phyloP scores from a whole-genome alignment of 768 basidiomycete genomes.

The Galerina marginata region DNA sequence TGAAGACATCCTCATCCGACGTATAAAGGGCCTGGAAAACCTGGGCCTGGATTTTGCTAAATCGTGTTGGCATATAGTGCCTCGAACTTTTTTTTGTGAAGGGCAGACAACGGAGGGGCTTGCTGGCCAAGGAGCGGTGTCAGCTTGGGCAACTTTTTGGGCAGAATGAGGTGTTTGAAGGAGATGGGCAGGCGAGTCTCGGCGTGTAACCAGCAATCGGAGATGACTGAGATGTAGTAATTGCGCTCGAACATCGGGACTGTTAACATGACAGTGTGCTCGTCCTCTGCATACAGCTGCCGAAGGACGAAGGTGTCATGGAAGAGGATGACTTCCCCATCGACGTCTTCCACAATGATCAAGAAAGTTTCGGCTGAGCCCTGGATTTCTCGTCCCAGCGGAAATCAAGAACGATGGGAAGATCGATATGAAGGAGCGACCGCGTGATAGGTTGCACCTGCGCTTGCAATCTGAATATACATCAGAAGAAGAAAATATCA shows the following conservation, averaged over 20 bases:
- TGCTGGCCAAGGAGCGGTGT: no score
- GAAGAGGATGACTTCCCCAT: slow-evolving; percentile 97
- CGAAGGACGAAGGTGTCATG: slow-evolving; percentile 92
- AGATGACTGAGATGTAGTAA: slow-evolving; percentile 98
- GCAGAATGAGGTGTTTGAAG: slow-evolving; percentile 97
- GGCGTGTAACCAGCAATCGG: slow-evolving; percentile 93
- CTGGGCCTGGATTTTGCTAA: no score
- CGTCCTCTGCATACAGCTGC: slow-evolving; percentile 89
- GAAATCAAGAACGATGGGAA: slow-evolving; percentile 96
- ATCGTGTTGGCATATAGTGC: no score
- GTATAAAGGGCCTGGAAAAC: no score
- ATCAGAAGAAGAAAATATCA: not conserved
- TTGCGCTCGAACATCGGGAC: slow-evolving; percentile 98
- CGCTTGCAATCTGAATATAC: slow-evolving; percentile 72
- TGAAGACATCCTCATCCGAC: no score
- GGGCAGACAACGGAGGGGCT: no score
- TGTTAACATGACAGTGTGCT: slow-evolving; percentile 93
- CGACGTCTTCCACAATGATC: slow-evolving; percentile 95
- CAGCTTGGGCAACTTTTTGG: slow-evolving; percentile 80
- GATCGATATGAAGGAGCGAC: slow-evolving; percentile 87
- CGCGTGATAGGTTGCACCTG: slow-evolving; percentile 97
- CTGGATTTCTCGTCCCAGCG: slow-evolving; percentile 95
- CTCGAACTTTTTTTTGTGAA: no score
- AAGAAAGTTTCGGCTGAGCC: slow-evolving; percentile 88
- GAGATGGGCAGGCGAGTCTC: slow-evolving; percentile 95